Evolutionary conservation across 768 basidiomycete species (phyloP), one percentile per base, ranked within the genome.

Genomic region (Suillus discolor): DNA sequence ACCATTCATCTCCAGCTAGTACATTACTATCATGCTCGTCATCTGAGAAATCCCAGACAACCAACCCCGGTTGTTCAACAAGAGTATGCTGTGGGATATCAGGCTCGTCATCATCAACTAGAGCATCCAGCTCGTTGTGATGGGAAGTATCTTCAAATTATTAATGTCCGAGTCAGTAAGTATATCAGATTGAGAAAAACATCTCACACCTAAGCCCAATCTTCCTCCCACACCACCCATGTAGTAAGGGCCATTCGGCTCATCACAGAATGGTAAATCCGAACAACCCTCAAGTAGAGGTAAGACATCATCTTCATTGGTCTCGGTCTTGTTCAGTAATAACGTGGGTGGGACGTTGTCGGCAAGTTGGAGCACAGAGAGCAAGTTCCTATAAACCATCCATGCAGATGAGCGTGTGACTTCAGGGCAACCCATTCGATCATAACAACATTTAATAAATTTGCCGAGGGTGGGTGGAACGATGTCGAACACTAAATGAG

Each of bases 401-500:
- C 78, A 78, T 47, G 75, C 71, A 8, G 69, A 69, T 1, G 62
- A n/a, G 9, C 38, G 38, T 1, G 61, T 70, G 9, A 77, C 69
- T 2, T 38, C 18, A 11, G 78, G 78, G 0, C 23, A 20, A 1
- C 72, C 75, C 25, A 79, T 66, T 2, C 6, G 4, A 1, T 55
- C 20, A 54, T 78, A 80, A 13, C 70, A 61, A 0, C 55, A 25
- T 1, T 57, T 18, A 0, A 68, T 74, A n/a, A 61, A 73, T 1
- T 41, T 15, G 31, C 71, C 54, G 63, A 82, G 79, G 0, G 63
- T 55, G 0, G 71, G 71, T 2, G 81, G 81, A 3, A 77, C 74
- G 0, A 82, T 70, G 25, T 80, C 65, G 53, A 82, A 80, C 0
- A 80, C 73, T 3, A 71, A 66, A 61, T 80, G 72, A 63, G 75